Conservation (phyloP, 176 grass and related monocot genomes). For the Lolium rigidum region DNA sequence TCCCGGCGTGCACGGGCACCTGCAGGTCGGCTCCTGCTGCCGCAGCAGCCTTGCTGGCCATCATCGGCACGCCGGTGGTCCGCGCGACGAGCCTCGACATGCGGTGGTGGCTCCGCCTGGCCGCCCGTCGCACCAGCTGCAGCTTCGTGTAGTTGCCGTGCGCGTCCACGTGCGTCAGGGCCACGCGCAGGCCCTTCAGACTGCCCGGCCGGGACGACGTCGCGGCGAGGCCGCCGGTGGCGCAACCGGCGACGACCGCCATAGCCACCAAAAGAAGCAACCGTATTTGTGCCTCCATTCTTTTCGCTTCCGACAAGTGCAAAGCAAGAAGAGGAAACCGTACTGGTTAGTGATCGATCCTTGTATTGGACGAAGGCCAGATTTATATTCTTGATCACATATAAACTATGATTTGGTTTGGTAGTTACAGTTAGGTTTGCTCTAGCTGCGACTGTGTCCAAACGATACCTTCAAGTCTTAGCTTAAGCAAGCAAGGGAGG, state of each 20-base stretch:
- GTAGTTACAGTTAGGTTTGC: slow-evolving; percentile 65
- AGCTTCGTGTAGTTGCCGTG: slow-evolving; percentile 67
- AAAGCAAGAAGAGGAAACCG: background rate
- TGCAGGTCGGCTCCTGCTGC: slow-evolving; percentile 35
- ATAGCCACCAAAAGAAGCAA: slow-evolving; percentile 42
- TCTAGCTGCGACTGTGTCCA: slow-evolving; percentile 8
- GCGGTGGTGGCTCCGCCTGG: slow-evolving; percentile 66
- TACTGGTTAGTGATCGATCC: background rate
- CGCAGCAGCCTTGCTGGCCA: slow-evolving; percentile 29
- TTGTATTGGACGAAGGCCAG: slow-evolving; percentile 5
- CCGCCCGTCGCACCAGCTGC: slow-evolving; percentile 69
- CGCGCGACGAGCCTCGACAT: slow-evolving; percentile 64
- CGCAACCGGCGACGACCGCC: slow-evolving; percentile 16
- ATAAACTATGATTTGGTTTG: background rate
- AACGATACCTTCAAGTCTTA: background rate
- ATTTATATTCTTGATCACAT: slow-evolving; percentile 34
- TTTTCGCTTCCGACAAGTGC: background rate
- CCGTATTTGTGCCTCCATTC: slow-evolving; percentile 27
- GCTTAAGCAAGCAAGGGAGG: slow-evolving; percentile 8
- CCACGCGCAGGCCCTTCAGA: slow-evolving; percentile 52
- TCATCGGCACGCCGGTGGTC: slow-evolving; percentile 31
- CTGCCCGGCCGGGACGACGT: background rate
- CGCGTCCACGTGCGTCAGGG: slow-evolving; percentile 74
- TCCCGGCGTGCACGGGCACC: slow-evolving; percentile 55
- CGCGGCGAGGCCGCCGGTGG: slow-evolving; percentile 25